Evolutionary conservation across 2,329 filamentous ascomycete genomes (phyloP).

Genomic region (Sporothrix brunneoviolacea): DNA sequence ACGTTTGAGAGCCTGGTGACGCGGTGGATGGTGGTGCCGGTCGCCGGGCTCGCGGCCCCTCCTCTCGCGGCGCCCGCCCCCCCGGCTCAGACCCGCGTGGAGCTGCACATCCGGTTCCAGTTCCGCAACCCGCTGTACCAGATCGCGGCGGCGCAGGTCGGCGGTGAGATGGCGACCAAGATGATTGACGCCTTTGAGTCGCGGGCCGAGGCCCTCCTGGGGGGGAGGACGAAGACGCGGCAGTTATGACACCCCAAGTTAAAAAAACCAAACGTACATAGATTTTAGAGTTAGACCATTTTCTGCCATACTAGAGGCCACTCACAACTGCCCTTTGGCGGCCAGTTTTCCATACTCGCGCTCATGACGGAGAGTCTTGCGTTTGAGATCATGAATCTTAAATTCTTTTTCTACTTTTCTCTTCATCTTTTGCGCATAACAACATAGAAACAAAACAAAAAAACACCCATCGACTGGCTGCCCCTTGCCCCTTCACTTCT

Average conservation of each 20-base stretch:
- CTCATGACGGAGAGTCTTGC: too few species aligned
- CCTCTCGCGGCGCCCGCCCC: constrained; percentile 28
- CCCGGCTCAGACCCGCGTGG: constrained; percentile 57
- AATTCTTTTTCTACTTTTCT: not conserved
- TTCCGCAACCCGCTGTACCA: constrained; percentile 88
- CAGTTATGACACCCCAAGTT: too few species aligned
- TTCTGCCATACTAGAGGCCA: too few species aligned
- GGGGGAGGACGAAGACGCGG: not conserved
- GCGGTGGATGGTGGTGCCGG: constrained; percentile 56
- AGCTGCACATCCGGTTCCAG: constrained; percentile 69
- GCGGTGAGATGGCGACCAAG: constrained; percentile 72
- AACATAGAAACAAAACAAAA: not conserved
- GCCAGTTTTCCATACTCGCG: too few species aligned
- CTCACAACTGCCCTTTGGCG: too few species aligned
- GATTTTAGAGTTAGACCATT: too few species aligned
- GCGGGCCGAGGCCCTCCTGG: constrained; percentile 54
- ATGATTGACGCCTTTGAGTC: constrained; percentile 95
- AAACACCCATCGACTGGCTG: too few species aligned
- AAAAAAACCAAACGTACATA: too few species aligned
- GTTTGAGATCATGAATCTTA: too few species aligned
- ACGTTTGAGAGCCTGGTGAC: constrained; percentile 65
- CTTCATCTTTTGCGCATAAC: not conserved
- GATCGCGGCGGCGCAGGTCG: constrained; percentile 71
- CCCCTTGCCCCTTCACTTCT: too few species aligned
- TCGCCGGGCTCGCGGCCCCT: too few species aligned